Base-by-base conservation (phyloP, 2,329 filamentous ascomycete species). In the Ceratocystis huliohia region DNA sequence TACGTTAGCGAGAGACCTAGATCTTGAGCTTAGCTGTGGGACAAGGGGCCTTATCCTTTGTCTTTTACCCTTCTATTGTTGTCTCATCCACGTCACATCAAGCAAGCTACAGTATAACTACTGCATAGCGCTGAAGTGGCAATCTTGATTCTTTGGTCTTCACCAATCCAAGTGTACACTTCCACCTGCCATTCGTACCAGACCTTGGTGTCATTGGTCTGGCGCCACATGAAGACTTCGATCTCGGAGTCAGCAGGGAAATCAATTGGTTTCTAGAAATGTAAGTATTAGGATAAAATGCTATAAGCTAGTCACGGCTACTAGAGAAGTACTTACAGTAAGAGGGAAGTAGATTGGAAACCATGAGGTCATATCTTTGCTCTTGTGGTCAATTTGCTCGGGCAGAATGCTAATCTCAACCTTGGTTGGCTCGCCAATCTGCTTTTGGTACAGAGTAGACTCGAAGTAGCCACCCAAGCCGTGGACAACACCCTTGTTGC, bases 111-210 rank as follows among this genome's bases (percentile, higher is more conserved):
- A 74, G 85, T 84, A 66, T 83, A 81, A 73, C 85, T 88, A 71
- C 83, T 88, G 72, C 87, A 87, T 70, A 89, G 74, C 64, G 87
- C 86, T 59, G 84, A 87, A 61, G 79, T 79, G 4, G 80, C 86
- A 20, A 91, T 77, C 75, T 87, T 87, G 75, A 89, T 79, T 66
- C 86, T 79, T 70, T 79, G 78, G 48, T 80, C 79, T n/a, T 81
- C 81, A 0, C 82, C 82, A 63, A 84, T 76, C 78, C 83, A 86
- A 22, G 81, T 82, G 75, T 87, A 96, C 10, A 88, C 89, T 75
- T 97, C 94, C 1, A 96, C 87, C 68, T 94, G 81, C 94, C 94
- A 99, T 75, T 99, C 94, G 75, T 99, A 99, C 95, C 94, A 99
- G 6, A 99, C 94, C 75, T 89, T 95, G 46, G 88, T 85, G 74